phyloP scores from a whole-genome alignment of 2,329 filamentous ascomycete species.

The Colletotrichum cordylinicola region DNA sequence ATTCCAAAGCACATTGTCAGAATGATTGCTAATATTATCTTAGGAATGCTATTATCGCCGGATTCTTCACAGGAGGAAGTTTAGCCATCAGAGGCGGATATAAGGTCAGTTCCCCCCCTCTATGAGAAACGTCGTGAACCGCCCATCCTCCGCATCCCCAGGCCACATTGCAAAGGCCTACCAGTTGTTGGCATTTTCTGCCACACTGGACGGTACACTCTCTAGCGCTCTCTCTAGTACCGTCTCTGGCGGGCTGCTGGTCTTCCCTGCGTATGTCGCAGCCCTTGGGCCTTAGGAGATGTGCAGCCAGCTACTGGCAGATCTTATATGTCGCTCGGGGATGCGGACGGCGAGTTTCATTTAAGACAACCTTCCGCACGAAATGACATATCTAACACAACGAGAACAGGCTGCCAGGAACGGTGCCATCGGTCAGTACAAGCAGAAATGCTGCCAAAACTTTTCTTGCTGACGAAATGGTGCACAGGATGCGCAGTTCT shows the following conservation, averaged over 20 bases:
- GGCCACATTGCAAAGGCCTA: neutral
- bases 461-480: neutral
- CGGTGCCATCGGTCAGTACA: constrained; percentile 74
- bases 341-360: neutral
- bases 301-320: neutral
- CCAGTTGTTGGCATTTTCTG: neutral
- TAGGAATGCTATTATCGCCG: constrained; percentile 80
- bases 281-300: neutral
- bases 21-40: too few relatives aligned
- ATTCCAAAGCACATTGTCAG: neutral
- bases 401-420: constrained; percentile 74
- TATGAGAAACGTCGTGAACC: neutral
- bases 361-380: neutral
- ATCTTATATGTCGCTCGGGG: neutral
- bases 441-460: neutral
- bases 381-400: neutral
- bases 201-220: neutral
- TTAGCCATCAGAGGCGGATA: constrained; percentile 91
- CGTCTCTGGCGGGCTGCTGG: neutral
- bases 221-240: neutral
- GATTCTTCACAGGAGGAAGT: constrained; percentile 94
- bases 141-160: rapidly evolving
- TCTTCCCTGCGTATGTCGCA: neutral
- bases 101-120: constrained; percentile 48
- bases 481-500: constrained; percentile 78